These are phyloP conservation scores for Termitomyces sp. DNA, from an alignment of 1,284 basidiomycete genomes.

Conservation along the genomic window DNA sequence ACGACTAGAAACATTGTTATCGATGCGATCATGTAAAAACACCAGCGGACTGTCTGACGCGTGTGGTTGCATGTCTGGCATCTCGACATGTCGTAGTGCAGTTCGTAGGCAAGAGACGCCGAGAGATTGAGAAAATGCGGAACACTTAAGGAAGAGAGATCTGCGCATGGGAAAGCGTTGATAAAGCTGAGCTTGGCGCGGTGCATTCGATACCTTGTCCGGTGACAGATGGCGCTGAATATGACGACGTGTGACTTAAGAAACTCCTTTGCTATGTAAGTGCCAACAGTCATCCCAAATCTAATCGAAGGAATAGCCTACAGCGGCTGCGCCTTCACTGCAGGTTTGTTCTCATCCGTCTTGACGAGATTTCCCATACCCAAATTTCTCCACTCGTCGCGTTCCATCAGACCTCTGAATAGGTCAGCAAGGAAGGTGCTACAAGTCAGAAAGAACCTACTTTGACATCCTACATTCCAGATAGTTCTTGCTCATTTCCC, in stretches of 20 bases:
- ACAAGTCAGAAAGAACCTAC: conserved; percentile 43
- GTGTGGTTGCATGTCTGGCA: not conserved
- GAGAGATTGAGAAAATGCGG: not conserved
- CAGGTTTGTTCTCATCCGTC: conserved; percentile 9
- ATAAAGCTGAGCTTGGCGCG: not conserved
- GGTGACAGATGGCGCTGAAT: not conserved
- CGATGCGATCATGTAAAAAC: not conserved
- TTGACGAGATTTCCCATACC: conserved; percentile 58
- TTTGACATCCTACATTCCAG: conserved; percentile 92
- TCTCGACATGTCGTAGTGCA: not conserved
- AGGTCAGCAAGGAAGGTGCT: conserved; percentile 6
- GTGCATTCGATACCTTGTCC: not conserved
- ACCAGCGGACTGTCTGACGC: not conserved
- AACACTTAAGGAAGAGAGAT: not conserved
- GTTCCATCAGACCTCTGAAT: conserved; percentile 80
- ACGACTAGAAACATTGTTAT: not conserved
- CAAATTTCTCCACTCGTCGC: conserved; percentile 84
- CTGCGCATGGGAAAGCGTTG: not conserved
- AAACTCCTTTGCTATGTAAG: not conserved
- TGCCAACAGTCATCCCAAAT: not conserved
- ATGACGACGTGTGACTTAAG: not conserved
- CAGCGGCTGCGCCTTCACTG: conserved; percentile 1
- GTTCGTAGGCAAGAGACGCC: not conserved
- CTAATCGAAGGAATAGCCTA: not conserved
- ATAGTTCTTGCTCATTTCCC: conserved; percentile 77